phyloP scores from a whole-genome alignment of 768 basidiomycete genomes.

The Neoboletus magnificus region DNA sequence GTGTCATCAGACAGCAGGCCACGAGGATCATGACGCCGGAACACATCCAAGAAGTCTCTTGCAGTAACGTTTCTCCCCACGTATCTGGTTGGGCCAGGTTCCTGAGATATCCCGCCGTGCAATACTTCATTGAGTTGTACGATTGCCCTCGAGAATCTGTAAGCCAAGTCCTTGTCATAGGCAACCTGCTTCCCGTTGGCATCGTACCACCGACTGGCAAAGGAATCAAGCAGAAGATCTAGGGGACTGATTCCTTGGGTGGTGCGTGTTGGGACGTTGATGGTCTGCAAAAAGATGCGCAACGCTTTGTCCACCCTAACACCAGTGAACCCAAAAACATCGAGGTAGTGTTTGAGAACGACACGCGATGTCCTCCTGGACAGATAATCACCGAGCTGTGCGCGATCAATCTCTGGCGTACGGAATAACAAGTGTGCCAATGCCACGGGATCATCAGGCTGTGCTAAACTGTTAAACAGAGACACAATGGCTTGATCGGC shows the following conservation, averaged over 20 bases:
- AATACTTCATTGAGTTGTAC: slow-evolving; percentile 87
- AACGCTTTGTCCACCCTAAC: slow-evolving; percentile 86
- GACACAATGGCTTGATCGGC: slow-evolving; percentile 75
- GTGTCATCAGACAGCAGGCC: slow-evolving; percentile 69
- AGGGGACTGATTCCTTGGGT: slow-evolving; percentile 32
- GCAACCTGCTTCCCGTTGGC: slow-evolving; percentile 76
- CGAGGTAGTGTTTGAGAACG: slow-evolving; percentile 80
- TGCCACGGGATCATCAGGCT: slow-evolving; percentile 63
- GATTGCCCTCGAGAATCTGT: slow-evolving; percentile 73
- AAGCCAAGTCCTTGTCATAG: slow-evolving; percentile 79
- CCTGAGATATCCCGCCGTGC: slow-evolving; percentile 68
- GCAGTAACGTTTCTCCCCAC: slow-evolving; percentile 58
- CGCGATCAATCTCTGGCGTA: slow-evolving; percentile 78
- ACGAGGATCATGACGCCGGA: slow-evolving; percentile 73
- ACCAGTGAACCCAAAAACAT: slow-evolving; percentile 81
- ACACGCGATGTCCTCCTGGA: slow-evolving; percentile 67
- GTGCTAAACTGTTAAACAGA: slow-evolving; percentile 60
- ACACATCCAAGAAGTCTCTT: slow-evolving; percentile 81
- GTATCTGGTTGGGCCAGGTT: slow-evolving; percentile 53
- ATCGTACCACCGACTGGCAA: slow-evolving; percentile 88
- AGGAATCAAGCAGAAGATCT: slow-evolving; percentile 71
- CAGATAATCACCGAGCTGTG: slow-evolving; percentile 81
- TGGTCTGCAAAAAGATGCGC: slow-evolving; percentile 81
- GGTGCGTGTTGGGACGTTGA: slow-evolving; percentile 57
- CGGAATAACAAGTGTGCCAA: slow-evolving; percentile 80